Evolutionary conservation across 371 early-diverging fungal genomes (phyloP).

Genomic region (Zopfochytrium polystomum): DNA sequence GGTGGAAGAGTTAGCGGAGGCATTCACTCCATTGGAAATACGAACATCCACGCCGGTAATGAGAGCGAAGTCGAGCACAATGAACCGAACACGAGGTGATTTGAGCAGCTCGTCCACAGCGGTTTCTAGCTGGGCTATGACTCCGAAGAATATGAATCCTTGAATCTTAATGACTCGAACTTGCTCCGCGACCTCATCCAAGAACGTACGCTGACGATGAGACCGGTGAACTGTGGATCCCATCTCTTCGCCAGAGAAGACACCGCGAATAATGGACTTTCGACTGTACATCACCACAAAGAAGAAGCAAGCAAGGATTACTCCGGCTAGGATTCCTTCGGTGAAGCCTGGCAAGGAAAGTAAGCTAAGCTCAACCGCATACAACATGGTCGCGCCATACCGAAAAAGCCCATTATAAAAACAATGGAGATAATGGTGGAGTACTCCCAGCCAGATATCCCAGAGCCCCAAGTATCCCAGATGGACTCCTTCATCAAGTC

Average conservation of each 20-base stretch:
- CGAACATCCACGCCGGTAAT: slow-evolving; percentile 81
- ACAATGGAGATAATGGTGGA: slow-evolving; percentile 82
- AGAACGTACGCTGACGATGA: slow-evolving; percentile 80
- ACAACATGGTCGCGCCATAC: not conserved
- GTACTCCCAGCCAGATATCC: slow-evolving; percentile 80
- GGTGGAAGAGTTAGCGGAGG: not conserved
- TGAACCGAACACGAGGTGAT: slow-evolving; percentile 61
- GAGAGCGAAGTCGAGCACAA: slow-evolving; percentile 83
- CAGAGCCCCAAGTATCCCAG: slow-evolving; percentile 78
- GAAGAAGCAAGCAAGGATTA: slow-evolving; percentile 88
- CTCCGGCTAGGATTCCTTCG: slow-evolving; percentile 90
- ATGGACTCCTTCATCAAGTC: slow-evolving; percentile 89
- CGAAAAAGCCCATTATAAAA: slow-evolving; percentile 60
- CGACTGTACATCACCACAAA: slow-evolving; percentile 84
- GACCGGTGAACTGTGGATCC: slow-evolving; percentile 85
- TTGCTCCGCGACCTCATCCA: slow-evolving; percentile 79
- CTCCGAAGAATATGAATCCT: slow-evolving; percentile 86
- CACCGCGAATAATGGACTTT: slow-evolving; percentile 72
- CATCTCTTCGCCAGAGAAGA: slow-evolving; percentile 73
- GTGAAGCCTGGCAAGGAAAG: too few species aligned
- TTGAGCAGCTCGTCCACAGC: slow-evolving; percentile 41
- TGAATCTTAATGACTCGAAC: slow-evolving; percentile 85
- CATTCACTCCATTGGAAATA: not conserved
- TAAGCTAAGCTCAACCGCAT: too few species aligned
- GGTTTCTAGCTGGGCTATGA: slow-evolving; percentile 53